Evolutionary conservation across 768 basidiomycete genomes (phyloP).

Genomic region (Sarcomyxa edulis): DNA sequence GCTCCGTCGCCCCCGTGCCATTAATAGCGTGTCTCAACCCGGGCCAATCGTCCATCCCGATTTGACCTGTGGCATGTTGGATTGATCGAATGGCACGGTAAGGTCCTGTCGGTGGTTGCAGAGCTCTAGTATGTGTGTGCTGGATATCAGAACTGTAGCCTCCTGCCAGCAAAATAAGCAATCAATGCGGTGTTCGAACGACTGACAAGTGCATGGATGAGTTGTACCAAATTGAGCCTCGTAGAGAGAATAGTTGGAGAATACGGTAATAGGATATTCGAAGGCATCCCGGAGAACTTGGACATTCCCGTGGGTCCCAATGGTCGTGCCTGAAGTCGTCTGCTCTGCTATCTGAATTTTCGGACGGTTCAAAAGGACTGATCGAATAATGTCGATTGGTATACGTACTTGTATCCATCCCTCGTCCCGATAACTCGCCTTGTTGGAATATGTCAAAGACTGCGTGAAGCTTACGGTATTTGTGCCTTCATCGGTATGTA

Average conservation of each 20-base stretch:
- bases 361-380: background rate
- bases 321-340: slow-evolving; percentile 38
- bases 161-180: slow-evolving; percentile 11
- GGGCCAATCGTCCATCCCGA: slow-evolving; percentile 28
- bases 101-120: slow-evolving; percentile 18
- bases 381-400: background rate
- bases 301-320: slow-evolving; percentile 44
- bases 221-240: slow-evolving; percentile 19
- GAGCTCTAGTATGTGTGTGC: slow-evolving; percentile 22
- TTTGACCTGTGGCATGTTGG: slow-evolving; percentile 23
- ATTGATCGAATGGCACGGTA: slow-evolving; percentile 21
- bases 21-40: slow-evolving; percentile 26
- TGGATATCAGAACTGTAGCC: slow-evolving; percentile 23
- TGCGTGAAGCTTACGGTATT: slow-evolving; percentile 47
- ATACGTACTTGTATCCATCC: slow-evolving; percentile 24
- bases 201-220: background rate
- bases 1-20: slow-evolving; percentile 24
- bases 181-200: background rate
- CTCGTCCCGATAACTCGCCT: slow-evolving; percentile 43
- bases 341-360: slow-evolving; percentile 36
- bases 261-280: slow-evolving; percentile 39
- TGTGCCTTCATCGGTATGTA: slow-evolving; percentile 40
- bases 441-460: slow-evolving; percentile 41
- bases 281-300: slow-evolving; percentile 43
- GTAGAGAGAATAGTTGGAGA: slow-evolving; percentile 25